Base-by-base conservation (phyloP, 1,284 basidiomycete species). In the Pseudozyma thailandica region DNA sequence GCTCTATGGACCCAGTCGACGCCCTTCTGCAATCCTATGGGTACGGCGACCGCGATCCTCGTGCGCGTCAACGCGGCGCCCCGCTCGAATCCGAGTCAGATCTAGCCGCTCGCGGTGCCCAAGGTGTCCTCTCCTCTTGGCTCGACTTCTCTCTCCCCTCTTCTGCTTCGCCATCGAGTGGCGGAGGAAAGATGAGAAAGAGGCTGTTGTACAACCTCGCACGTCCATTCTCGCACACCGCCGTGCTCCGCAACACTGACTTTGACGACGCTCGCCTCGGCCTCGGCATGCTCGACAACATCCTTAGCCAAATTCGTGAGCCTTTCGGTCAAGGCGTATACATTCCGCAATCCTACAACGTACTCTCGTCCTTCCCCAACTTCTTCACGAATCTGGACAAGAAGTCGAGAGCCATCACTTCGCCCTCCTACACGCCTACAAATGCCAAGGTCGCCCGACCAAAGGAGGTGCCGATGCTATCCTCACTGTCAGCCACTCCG, bases 1-100 rank as follows among this genome's bases (percentile, higher is more conserved):
- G 42, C 1, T 12, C 50, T 12, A 45, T 65, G 21, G 74, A 76
- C 23, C 73, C 80, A 0, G 62, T 81, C 23, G 74, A 81, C 18
- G 73, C 78, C 4, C 39, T 81, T 42, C 70, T 80, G 8, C 54
- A 64, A 20, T 68, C 77, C 18, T 62, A 73, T 35, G 77, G 75
- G 6, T 74, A 76, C 58, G 58, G 50, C 31, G 31, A 46, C 37
- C 39, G 37, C 15, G 54, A 61, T 15, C n/a, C 65, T 6, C 51
- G 57, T 25, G 20, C 23, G 25, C 66, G 60, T 13, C 56, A 61
- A 21, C 52, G 59, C 15, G 57, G 71, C 2, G 55, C 39, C 3
- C 65, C 58, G 4, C 31, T 65, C 33, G 66, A 71, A 43, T 63
- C 61, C 37, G 55, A 45, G 9, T 44, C 55, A 0, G 66, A 63